Evolutionary conservation across 2,329 filamentous ascomycete species (phyloP).

Genomic region (Monosporascus cannonballus): DNA sequence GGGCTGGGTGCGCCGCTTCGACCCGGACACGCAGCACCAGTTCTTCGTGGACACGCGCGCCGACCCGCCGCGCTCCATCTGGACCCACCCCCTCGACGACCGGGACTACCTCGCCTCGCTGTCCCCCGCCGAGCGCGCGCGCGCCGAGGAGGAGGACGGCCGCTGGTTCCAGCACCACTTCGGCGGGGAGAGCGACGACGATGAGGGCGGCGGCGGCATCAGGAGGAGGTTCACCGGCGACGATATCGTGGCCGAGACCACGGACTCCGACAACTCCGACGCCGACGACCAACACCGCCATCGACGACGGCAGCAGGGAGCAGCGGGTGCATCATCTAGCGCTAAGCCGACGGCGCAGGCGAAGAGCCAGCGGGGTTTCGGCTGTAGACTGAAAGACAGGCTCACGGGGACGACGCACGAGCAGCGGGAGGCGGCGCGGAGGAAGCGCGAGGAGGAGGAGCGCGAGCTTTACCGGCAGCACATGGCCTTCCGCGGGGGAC

Average conservation of each 20-base stretch:
- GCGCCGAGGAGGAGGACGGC: constrained; percentile 31
- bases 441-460: constrained; percentile 42
- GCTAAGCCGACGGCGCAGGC: too few species aligned
- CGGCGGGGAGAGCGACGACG: constrained; percentile 38
- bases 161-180: constrained; percentile 31
- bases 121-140: constrained; percentile 40
- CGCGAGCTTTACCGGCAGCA: constrained; percentile 46
- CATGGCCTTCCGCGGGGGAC: constrained; percentile 40
- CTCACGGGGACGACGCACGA: constrained; percentile 51
- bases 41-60: constrained; percentile 56
- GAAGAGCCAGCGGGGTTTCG: constrained; percentile 31
- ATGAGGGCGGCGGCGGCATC: constrained; percentile 30
- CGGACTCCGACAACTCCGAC: too few species aligned
- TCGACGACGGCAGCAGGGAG: too few species aligned
- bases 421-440: constrained; percentile 41
- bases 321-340: too few species aligned
- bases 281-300: too few species aligned
- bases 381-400: constrained; percentile 53
- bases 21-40: constrained; percentile 47
- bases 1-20: constrained; percentile 53
- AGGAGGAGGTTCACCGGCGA: not conserved
- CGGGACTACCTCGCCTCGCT: constrained; percentile 44
- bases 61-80: constrained; percentile 50
- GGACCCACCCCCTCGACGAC: constrained; percentile 58
- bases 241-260: too few species aligned